Evolutionary conservation across 2,329 filamentous ascomycete genomes (phyloP), one percentile per base, ranked within the genome.

Genomic region (Alternaria novae-zelandiae): DNA sequence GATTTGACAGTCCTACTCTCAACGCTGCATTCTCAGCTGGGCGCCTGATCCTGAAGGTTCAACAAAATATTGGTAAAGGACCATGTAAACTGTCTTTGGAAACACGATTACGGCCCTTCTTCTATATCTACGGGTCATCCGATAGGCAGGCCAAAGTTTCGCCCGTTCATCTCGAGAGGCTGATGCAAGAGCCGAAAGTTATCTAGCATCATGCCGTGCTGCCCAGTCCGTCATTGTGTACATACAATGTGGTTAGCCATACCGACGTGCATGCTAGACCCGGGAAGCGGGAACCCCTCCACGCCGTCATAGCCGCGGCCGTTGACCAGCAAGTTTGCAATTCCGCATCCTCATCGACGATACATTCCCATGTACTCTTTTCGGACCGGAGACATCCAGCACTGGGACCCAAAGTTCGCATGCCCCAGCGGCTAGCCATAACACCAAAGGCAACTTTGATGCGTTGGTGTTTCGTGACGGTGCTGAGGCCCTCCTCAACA

Each of bases 161-260:
- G 15, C 11, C 17, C 25, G 11, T 36, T 63, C 59, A 28, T 25
- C 63, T 69, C 51, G 51, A 64, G 63, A 47, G 47, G 11, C 64
- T 49, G 54, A 65, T 61, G 63, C 67, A 71, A 56, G 54, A 64
- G 60, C 57, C 53, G 46, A 65, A 57, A 64, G 53, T 47, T 56
- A 67, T 72, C 36, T 62, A 56, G 61, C 50, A 59, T 59, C 56
- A 78, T 77, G 75, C 72, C 69, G 70, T 79, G 75, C 76, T 78
- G 75, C 76, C 77, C 75, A 78, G 74, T 73, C 72, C 65, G 70
- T 68, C 68, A 59, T 67, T 67, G 54, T 63, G 57, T 61, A 60
- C 58, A 53, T 17, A 21, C 49, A 21, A 53, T 53, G 49, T 69
- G 54, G 54, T 67, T 70, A 71, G 69, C 68, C 66, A 72, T 63